phyloP scores from a whole-genome alignment of 208 protist genomes.

The Leishmania tropica region DNA sequence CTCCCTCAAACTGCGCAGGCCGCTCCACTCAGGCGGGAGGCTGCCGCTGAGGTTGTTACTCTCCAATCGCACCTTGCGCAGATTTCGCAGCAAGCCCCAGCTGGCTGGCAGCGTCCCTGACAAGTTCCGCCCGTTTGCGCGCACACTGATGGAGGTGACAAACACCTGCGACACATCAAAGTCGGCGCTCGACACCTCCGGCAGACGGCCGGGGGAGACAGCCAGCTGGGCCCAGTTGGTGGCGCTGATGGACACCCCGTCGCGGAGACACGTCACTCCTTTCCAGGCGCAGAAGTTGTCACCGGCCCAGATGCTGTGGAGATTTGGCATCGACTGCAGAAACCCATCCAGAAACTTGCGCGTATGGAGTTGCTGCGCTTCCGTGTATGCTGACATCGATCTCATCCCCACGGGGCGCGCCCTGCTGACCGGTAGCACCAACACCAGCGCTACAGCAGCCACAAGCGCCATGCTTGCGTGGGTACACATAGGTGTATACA shows the following conservation, averaged over 20 bases:
- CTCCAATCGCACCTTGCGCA: background rate
- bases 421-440: background rate
- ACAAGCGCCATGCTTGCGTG: conserved; percentile 1
- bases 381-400: conserved; percentile 1
- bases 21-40: conserved; percentile 1
- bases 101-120: conserved; percentile 1
- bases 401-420: background rate
- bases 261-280: background rate
- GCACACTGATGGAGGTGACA: background rate
- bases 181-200: conserved; percentile 9
- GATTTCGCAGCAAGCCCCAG: background rate
- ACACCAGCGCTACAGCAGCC: background rate
- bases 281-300: conserved; percentile 16
- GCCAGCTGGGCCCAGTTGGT: background rate
- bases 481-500: background rate
- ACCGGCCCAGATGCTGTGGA: conserved; percentile 5
- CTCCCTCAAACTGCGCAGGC: background rate
- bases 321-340: conserved; percentile 9
- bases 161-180: conserved; percentile 6
- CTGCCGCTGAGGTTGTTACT: background rate
- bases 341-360: conserved; percentile 8
- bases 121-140: background rate
- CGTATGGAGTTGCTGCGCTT: conserved; percentile 14
- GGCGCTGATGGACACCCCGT: conserved; percentile 5
- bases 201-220: background rate